Conservation (phyloP, 495 filamentous ascomycete genomes). For the Aspergillus bertholletiae region DNA sequence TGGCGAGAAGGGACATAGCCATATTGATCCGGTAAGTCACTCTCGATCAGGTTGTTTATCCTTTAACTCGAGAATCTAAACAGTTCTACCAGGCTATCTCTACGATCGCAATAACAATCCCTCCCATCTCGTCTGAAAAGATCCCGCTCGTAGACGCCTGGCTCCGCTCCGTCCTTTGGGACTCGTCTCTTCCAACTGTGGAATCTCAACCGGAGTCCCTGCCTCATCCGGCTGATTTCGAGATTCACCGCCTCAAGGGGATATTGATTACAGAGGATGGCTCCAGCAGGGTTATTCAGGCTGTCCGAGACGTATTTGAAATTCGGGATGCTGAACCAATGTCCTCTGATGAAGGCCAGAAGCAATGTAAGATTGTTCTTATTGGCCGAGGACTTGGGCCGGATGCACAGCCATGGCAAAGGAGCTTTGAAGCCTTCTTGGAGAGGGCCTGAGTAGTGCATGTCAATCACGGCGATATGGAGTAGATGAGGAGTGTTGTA, state of each 20-base stretch:
- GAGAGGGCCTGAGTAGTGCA: background rate
- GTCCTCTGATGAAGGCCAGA: conserved; percentile 17
- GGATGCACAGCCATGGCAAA: conserved; percentile 26
- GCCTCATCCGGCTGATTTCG: conserved; percentile 41
- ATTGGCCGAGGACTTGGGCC: conserved; percentile 65
- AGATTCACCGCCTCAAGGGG: conserved; percentile 87
- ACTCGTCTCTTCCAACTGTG: conserved; percentile 56
- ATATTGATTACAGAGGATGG: conserved; percentile 61
- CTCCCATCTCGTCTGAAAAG: conserved; percentile 48
- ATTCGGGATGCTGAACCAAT: conserved; percentile 62
- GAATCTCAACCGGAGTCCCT: conserved; percentile 1
- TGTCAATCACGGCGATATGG: background rate
- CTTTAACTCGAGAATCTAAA: background rate
- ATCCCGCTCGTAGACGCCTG: conserved; percentile 69
- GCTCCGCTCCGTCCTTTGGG: conserved; percentile 84
- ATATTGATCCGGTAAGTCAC: conserved; percentile 72
- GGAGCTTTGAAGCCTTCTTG: conserved; percentile 34
- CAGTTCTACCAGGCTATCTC: conserved; percentile 67
- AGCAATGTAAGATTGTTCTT: conserved; percentile 69
- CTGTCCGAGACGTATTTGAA: conserved; percentile 90
- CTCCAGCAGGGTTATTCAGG: conserved; percentile 73
- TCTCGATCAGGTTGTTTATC: background rate
- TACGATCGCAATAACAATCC: conserved; percentile 68
- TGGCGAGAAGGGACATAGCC: conserved; percentile 64
- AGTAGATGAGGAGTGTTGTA: background rate